Evolutionary conservation across 2,329 filamentous ascomycete species (phyloP), one percentile per base, ranked within the genome.

Genomic region (Aspergillus sp.): DNA sequence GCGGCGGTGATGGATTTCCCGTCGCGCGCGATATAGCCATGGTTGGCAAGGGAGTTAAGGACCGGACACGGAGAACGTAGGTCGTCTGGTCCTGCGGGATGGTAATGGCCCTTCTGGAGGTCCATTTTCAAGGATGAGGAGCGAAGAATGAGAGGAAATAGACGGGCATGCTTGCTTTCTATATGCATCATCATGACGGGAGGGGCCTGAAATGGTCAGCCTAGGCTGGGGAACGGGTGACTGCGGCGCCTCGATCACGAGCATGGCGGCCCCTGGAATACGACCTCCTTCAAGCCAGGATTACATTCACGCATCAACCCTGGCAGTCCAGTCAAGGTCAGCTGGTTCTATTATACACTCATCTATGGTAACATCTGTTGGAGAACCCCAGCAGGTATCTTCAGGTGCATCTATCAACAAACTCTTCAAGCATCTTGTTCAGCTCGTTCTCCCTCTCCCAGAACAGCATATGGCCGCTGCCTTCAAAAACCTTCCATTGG

Each of bases 401-500:
- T 55, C 56, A 58, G 30, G 50, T 58, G 25, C 58, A 66, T 43
- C 52, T 85, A 49, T 81, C 79, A 12, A 82, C 75, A 60, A 90
- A 81, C 38, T 82, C 84, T 66, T 85, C 85, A 52, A 94, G 69
- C 69, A 89, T 77, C 53, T 76, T 74, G 67, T 91, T 88, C 70
- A 92, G 89, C 82, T 91, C 91, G 48, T 80, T 72, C 61, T 85
- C 81, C 73, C 87, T 84, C 80, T 97, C 91, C 69, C 90, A 83
- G 5, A 90, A 82, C 25, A 92, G 81, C 38, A 89, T 90, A 75
- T 97, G 92, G 0, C 91, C 91, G 74, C 87, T 84, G 0, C 85
- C 89, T 63, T 91, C 86, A n/a, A 88, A 81, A 36, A 84, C 85
- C 61, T 80, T 82, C 3, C 85, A 79, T 25, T 80, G 77, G 1